A percentile compares a stretch with the other conserved stretches of the same genome.
These are phyloP conservation scores for Entophlyctis helioformis DNA, from an alignment of 192 early-diverging fungal species.

Conservation along the genomic window DNA sequence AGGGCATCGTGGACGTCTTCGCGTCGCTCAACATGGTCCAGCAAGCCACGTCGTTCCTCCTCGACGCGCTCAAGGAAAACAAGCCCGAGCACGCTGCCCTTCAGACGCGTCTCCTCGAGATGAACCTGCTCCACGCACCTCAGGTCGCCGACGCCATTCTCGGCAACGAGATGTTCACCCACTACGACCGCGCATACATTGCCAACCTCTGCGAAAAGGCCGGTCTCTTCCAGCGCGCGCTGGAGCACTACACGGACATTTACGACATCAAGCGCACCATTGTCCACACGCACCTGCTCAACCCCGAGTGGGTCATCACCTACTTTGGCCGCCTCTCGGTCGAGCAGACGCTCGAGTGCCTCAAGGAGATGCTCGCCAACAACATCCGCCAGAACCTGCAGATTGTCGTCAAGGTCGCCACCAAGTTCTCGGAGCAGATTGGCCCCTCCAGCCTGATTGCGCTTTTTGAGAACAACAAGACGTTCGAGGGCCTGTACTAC, in stretches of 20 bases:
- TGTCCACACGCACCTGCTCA: constrained; percentile 75
- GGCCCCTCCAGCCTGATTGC: constrained; percentile 78
- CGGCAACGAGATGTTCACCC: constrained; percentile 88
- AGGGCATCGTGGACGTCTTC: constrained; percentile 91
- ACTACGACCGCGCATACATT: constrained; percentile 88
- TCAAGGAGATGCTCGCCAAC: constrained; percentile 85
- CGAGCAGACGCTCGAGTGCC: constrained; percentile 89
- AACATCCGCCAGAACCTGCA: constrained; percentile 94
- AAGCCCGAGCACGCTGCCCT: constrained; percentile 80
- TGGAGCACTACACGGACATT: constrained; percentile 95
- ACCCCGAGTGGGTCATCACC: constrained; percentile 81
- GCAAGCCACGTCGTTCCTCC: constrained; percentile 91
- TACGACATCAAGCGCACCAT: constrained; percentile 93
- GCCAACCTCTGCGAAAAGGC: constrained; percentile 95
- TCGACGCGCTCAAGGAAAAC: constrained; percentile 94
- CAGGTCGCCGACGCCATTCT: constrained; percentile 98
- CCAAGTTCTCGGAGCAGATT: constrained; percentile 93
- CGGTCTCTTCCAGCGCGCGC: constrained; percentile 85
- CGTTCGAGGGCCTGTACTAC: constrained; percentile 92
- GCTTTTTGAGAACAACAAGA: constrained; percentile 85
- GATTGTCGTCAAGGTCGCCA: constrained; percentile 87
- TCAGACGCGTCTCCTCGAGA: constrained; percentile 91
- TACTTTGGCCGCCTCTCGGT: constrained; percentile 95
- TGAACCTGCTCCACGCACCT: constrained; percentile 93
- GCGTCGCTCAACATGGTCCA: constrained; percentile 84